Conservation (phyloP, 148 eudicot species). For the Spergularia bocconei region DNA sequence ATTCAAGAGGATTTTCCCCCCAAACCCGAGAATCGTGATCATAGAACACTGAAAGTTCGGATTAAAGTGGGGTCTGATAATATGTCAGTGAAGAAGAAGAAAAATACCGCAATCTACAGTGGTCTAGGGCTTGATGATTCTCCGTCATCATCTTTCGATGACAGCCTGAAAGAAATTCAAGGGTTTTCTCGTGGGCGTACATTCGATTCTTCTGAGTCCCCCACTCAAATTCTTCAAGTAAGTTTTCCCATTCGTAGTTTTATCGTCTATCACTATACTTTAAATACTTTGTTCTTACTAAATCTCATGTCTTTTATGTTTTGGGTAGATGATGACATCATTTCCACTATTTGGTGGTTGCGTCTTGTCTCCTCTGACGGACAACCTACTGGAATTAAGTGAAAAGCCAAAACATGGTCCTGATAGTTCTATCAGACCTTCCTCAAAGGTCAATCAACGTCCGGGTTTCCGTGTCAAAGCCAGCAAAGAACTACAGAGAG, state of each 20-base stretch:
- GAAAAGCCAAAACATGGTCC: slow-evolving; percentile 38
- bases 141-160: slow-evolving; percentile 74
- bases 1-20: slow-evolving; percentile 38
- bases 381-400: slow-evolving; percentile 44
- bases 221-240: slow-evolving; percentile 76
- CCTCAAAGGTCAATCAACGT: slow-evolving; percentile 37
- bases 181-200: slow-evolving; percentile 41
- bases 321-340: slow-evolving; percentile 86
- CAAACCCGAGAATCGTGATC: slow-evolving; percentile 50
- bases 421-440: slow-evolving; percentile 33
- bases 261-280: slow-evolving; percentile 2
- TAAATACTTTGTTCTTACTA: slow-evolving; percentile 2
- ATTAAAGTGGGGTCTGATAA: slow-evolving; percentile 82
- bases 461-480: slow-evolving; percentile 30
- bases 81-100: slow-evolving; percentile 51
- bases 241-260: slow-evolving; percentile 23
- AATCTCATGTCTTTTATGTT: slow-evolving; percentile 16
- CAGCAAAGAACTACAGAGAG: slow-evolving; percentile 31
- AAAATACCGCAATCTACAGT: slow-evolving; percentile 78
- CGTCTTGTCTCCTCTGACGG: slow-evolving; percentile 78
- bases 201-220: slow-evolving; percentile 53
- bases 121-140: slow-evolving; percentile 94
- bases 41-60: slow-evolving; percentile 70
- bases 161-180: slow-evolving; percentile 55
- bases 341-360: slow-evolving; percentile 42